phyloP scores from a whole-genome alignment of 441 rosid species.

The Syzygium syzygioides region DNA sequence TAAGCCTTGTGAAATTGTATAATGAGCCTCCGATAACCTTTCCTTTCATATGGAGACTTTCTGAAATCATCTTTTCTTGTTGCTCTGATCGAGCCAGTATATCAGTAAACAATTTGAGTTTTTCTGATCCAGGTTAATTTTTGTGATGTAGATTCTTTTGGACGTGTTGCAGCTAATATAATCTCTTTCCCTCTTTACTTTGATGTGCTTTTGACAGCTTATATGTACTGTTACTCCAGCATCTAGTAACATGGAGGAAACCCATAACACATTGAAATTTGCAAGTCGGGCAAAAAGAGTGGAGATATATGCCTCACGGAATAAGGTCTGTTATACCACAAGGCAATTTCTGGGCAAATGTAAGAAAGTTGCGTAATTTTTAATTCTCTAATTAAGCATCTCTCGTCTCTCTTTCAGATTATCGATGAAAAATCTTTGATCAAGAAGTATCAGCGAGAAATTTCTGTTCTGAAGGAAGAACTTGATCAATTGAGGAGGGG shows the following conservation, averaged over 20 bases:
- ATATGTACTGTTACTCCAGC: slow-evolving; percentile 99
- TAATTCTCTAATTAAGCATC: background rate
- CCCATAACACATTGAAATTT: slow-evolving; percentile 96
- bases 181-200: slow-evolving; percentile 2
- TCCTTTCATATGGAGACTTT: background rate
- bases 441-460: slow-evolving; percentile 97
- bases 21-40: background rate
- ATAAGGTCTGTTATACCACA: slow-evolving; percentile 52
- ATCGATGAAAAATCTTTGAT: slow-evolving; percentile 97
- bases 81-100: background rate
- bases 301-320: slow-evolving; percentile 95
- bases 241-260: slow-evolving; percentile 96
- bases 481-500: slow-evolving; percentile 90
- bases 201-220: slow-evolving; percentile 47
- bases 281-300: slow-evolving; percentile 99
- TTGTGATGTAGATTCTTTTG: background rate
- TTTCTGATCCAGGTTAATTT: background rate
- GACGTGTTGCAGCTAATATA: background rate
- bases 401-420: slow-evolving; percentile 41
- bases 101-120: background rate
- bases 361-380: background rate
- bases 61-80: background rate
- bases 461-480: slow-evolving; percentile 78
- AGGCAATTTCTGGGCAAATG: background rate
- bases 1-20: background rate